Conservation (phyloP, 1,284 basidiomycete genomes). For the Fomitopsis betulina region DNA sequence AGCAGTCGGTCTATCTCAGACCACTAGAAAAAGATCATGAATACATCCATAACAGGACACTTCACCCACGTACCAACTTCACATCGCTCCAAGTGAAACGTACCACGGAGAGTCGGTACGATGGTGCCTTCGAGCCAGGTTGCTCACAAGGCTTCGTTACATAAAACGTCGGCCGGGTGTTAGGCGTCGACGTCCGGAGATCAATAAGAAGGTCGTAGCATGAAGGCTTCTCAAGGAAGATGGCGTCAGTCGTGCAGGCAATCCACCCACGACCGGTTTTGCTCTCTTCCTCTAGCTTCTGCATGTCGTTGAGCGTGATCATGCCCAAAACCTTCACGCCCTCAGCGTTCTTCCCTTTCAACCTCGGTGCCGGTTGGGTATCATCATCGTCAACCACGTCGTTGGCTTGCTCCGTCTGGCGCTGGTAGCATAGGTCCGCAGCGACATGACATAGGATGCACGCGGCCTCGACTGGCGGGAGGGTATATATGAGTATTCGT, state of each 20-base stretch:
- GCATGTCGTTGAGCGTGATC: conserved; percentile 69
- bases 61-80: conserved; percentile 46
- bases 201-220: conserved; percentile 77
- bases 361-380: conserved; percentile 20
- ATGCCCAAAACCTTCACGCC: conserved; percentile 67
- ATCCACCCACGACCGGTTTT: conserved; percentile 67
- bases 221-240: conserved; percentile 72
- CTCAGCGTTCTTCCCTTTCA: conserved; percentile 44
- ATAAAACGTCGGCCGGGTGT: conserved; percentile 60
- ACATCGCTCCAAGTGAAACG: conserved; percentile 80
- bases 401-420: conserved; percentile 30
- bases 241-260: conserved; percentile 78
- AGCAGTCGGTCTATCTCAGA: conserved; percentile 67
- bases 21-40: conserved; percentile 42
- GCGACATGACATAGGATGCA: conserved; percentile 72
- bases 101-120: conserved; percentile 53
- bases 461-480: conserved; percentile 72
- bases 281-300: conserved; percentile 51
- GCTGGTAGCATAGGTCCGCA: conserved; percentile 65
- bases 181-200: conserved; percentile 59
- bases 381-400: conserved; percentile 12
- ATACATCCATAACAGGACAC: neutral
- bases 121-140: conserved; percentile 34
- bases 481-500: conserved; percentile 70
- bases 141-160: conserved; percentile 44